A percentile compares a stretch with the other conserved stretches of the same genome.
Evolutionary conservation across 2,329 filamentous ascomycete genomes (phyloP).

Genomic region (Blastomyces gilchristii): DNA sequence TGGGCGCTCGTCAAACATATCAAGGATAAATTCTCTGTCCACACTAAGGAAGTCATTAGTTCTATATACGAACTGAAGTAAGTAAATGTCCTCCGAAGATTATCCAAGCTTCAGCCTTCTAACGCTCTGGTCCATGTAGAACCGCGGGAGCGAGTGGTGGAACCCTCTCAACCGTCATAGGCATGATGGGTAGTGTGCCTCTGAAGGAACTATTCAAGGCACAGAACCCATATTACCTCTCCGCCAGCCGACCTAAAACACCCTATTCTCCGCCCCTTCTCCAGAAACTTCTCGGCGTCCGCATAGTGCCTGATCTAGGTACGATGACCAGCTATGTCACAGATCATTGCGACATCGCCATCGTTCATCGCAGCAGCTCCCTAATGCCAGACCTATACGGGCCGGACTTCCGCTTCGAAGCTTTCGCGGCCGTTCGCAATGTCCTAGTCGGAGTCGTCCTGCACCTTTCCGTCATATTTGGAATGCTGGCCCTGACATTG

Average conservation of each 20-base stretch:
- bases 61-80: constrained; percentile 46
- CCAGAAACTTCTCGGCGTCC: constrained; percentile 40
- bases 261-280: constrained; percentile 22
- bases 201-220: constrained; percentile 37
- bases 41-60: constrained; percentile 43
- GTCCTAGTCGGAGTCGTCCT: constrained; percentile 39
- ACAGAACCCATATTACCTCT: constrained; percentile 42
- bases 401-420: constrained; percentile 46
- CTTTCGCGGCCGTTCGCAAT: constrained; percentile 46
- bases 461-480: constrained; percentile 40
- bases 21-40: constrained; percentile 41
- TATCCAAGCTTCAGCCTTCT: background rate
- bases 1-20: constrained; percentile 46
- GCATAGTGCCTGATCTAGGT: constrained; percentile 47
- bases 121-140: constrained; percentile 13
- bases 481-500: constrained; percentile 39
- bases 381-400: constrained; percentile 50
- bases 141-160: constrained; percentile 44
- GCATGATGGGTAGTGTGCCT: constrained; percentile 40
- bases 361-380: constrained; percentile 51
- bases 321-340: constrained; percentile 46
- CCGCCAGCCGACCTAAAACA: constrained; percentile 24
- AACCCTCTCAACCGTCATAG: constrained; percentile 57
- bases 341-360: constrained; percentile 44
- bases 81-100: constrained; percentile 9